Percentiles rank a stretch among this genome's conserved stretches.
phyloP scores from a whole-genome alignment of 2,329 filamentous ascomycete genomes.

The Aspergillus chevalieri region DNA sequence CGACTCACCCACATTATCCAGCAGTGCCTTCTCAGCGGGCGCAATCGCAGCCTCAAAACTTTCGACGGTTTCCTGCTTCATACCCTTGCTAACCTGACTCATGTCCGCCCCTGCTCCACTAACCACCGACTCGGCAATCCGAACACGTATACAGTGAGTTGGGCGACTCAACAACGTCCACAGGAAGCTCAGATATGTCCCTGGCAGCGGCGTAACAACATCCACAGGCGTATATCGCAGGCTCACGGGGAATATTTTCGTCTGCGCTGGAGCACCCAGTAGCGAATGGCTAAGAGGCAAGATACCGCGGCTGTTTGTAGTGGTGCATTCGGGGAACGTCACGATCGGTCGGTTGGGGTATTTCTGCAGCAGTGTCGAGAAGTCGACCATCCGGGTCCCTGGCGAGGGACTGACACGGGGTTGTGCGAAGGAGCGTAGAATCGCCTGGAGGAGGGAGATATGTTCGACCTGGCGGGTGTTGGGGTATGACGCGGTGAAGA shows the following conservation, averaged over 20 bases:
- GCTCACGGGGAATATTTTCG: constrained; percentile 83
- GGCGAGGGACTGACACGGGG: constrained; percentile 47
- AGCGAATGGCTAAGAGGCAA: constrained; percentile 75
- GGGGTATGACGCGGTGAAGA: constrained; percentile 85
- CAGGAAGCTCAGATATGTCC: constrained; percentile 64
- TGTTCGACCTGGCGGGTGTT: constrained; percentile 65
- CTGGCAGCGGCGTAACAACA: constrained; percentile 82
- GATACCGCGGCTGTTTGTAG: constrained; percentile 87
- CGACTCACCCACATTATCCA: constrained; percentile 77
- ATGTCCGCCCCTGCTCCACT: constrained; percentile 15
- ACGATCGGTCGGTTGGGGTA: constrained; percentile 72
- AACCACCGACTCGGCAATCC: constrained; percentile 70
- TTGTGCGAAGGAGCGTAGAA: constrained; percentile 63
- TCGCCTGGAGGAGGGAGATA: constrained; percentile 69
- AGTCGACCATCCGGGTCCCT: constrained; percentile 50
- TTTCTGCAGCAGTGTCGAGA: constrained; percentile 57
- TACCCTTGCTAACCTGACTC: constrained; percentile 19
- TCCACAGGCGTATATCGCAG: constrained; percentile 83
- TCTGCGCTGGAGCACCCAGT: constrained; percentile 58
- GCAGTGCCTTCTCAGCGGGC: constrained; percentile 59
- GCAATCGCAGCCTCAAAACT: constrained; percentile 36
- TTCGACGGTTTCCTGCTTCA: constrained; percentile 42
- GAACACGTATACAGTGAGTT: constrained; percentile 82
- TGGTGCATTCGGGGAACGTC: constrained; percentile 89
- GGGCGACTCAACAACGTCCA: constrained; percentile 81